Percentiles rank a stretch among this genome's conserved stretches.
phyloP scores from a whole-genome alignment of 2,329 filamentous ascomycete species.

The Apiospora aurea region DNA sequence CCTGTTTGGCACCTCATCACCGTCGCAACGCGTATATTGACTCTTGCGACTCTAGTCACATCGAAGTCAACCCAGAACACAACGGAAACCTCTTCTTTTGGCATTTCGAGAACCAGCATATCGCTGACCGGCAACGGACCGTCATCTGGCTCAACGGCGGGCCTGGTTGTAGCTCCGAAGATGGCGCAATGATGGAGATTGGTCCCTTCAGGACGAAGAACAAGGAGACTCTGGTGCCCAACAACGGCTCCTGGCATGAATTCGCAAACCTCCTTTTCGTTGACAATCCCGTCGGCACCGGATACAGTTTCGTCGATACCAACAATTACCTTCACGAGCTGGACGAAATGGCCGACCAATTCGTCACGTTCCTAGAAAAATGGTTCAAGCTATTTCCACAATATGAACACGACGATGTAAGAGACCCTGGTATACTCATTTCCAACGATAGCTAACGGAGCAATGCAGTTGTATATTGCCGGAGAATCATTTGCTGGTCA shows the following conservation, averaged over 20 bases:
- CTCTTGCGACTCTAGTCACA: constrained; percentile 67
- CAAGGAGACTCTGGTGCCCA: constrained; percentile 74
- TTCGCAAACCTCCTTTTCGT: constrained; percentile 97
- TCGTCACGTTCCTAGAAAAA: constrained; percentile 87
- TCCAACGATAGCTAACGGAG: not conserved
- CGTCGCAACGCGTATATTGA: constrained; percentile 22
- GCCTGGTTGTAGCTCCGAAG: constrained; percentile 96
- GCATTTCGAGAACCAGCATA: constrained; percentile 96
- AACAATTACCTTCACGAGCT: constrained; percentile 87
- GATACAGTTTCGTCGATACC: constrained; percentile 94
- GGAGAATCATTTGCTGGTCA: constrained; percentile 98
- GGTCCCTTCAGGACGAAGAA: constrained; percentile 89
- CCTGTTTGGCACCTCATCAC: not conserved
- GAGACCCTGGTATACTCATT: constrained; percentile 45
- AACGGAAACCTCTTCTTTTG: constrained; percentile 98
- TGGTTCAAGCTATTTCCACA: constrained; percentile 92
- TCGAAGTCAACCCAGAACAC: constrained; percentile 83
- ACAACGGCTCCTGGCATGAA: constrained; percentile 98
- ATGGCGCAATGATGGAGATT: constrained; percentile 94
- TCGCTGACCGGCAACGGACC: constrained; percentile 87
- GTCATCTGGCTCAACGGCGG: constrained; percentile 98
- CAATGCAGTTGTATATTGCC: constrained; percentile 81
- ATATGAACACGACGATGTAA: constrained; percentile 88
- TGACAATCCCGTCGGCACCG: constrained; percentile 95
- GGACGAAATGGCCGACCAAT: constrained; percentile 87